Evolutionary conservation across 108 stramenopile species (phyloP).

Genomic region (Aurantiochytrium sp.): DNA sequence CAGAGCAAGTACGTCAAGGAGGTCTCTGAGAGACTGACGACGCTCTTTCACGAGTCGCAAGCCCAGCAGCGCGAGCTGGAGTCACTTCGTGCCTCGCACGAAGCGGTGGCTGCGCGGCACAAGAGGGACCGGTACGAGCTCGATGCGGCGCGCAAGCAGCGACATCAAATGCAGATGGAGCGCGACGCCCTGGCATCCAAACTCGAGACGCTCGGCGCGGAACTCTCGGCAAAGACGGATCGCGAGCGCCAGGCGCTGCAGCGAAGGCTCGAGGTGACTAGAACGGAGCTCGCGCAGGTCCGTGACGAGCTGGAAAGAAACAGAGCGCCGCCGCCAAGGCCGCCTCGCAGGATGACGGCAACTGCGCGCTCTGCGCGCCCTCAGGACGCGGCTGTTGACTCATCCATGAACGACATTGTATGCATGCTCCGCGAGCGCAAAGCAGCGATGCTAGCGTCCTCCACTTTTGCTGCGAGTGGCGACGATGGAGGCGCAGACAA

Average conservation of each 20-base stretch:
- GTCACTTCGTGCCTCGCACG: neutral
- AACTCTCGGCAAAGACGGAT: neutral
- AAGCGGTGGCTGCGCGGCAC: neutral
- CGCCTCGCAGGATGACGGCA: neutral
- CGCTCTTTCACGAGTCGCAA: neutral
- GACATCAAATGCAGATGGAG: neutral
- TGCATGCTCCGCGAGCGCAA: neutral
- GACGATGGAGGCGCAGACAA: neutral
- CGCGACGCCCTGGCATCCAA: neutral
- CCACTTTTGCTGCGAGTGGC: neutral
- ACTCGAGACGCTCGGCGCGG: neutral
- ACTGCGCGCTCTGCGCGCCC: neutral
- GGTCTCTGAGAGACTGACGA: neutral
- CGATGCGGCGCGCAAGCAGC: neutral
- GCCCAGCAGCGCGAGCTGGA: neutral
- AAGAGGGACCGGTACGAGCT: neutral
- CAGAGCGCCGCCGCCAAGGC: too few species aligned
- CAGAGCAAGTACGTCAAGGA: neutral
- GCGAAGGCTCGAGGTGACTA: neutral
- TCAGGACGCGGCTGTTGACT: neutral
- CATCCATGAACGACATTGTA: neutral
- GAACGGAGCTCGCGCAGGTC: neutral
- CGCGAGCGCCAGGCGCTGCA: neutral
- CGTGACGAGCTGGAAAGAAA: too few species aligned
- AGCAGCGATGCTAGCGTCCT: neutral